Percentiles rank a stretch among this genome's conserved stretches.
Evolutionary conservation across 768 basidiomycete genomes (phyloP).

Genomic region (Nevesoporus exiguus): DNA sequence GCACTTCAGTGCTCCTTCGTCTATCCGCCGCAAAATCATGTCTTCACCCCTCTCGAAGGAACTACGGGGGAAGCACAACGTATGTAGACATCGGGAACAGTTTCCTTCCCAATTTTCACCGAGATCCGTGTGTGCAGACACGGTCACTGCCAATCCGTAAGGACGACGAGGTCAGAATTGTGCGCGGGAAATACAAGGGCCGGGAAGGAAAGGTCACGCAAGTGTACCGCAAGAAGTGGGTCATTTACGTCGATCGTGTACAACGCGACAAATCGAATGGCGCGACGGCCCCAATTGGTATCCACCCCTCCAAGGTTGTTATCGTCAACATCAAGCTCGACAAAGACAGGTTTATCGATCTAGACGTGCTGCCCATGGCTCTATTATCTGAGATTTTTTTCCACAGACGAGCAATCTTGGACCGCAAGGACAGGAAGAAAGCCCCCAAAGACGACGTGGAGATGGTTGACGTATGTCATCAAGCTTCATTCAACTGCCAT

Average conservation of each 20-base stretch:
- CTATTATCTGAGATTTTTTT: constrained; percentile 5
- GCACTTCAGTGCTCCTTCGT: constrained; percentile 95
- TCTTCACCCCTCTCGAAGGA: constrained; percentile 94
- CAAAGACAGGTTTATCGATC: constrained; percentile 67
- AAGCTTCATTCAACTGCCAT: constrained; percentile 7
- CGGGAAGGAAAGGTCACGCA: constrained; percentile 97
- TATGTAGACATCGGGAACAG: constrained; percentile 38
- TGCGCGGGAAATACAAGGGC: constrained; percentile 97
- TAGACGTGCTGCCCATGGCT: background rate
- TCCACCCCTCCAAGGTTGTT: constrained; percentile 96
- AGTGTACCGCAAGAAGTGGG: constrained; percentile 99
- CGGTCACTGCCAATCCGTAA: constrained; percentile 95
- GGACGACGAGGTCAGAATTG: constrained; percentile 96
- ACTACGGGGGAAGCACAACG: constrained; percentile 87
- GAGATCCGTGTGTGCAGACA: constrained; percentile 41
- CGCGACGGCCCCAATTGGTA: constrained; percentile 87
- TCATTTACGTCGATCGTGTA: constrained; percentile 97
- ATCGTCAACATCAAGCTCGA: constrained; percentile 91
- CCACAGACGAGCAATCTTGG: constrained; percentile 77
- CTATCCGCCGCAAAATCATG: constrained; percentile 96
- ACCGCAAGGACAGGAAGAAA: constrained; percentile 82
- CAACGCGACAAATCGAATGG: constrained; percentile 98
- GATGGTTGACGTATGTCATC: constrained; percentile 69
- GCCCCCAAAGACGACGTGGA: constrained; percentile 60
- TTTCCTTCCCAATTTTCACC: background rate